Evolutionary conservation across 805 yeast genomes (phyloP), one percentile per base, ranked within the genome.

Genomic region (Lipomyces mesembrius): DNA sequence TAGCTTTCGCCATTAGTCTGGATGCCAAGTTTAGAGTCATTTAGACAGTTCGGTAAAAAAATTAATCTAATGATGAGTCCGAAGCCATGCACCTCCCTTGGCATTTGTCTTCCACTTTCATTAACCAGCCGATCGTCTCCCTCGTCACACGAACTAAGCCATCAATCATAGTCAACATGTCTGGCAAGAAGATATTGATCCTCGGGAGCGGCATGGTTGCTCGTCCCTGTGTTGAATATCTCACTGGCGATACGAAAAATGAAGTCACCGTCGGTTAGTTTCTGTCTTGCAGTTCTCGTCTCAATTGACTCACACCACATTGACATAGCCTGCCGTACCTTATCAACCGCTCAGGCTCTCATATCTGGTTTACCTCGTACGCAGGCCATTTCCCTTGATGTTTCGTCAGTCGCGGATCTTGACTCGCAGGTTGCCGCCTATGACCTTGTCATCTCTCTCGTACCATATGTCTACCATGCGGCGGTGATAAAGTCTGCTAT

Each of bases 381-480:
- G 62, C 80, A 81, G 70, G 96, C 98, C 57, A 86, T 90, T 75
- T 87, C 97, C 3, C 83, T 94, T 61, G 98, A 94, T 77, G 99
- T 94, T 71, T 85, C 87, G 68, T 88, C 93, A 76, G 88, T 84
- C 73, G 83, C 81, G 65, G 89, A 90, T 72, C 85, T 94, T 72
- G 95, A 92, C 74, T 85, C 83, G 51, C 91, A 86, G 46, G 91
- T 94, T 63, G 83, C 89, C 62, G 83, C 89, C 76, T 85, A 82
- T 74, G 98, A 94, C 76, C 82, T 95, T 69, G 93, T 91, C 67
- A 92, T 94, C 79, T 92, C 61, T n/a, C 57, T 94, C 83, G 95
- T 94, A 74, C 99, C 99, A 63, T 94, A 95, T 86, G 94, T 87
- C 74, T 92, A 86, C 83, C 99, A 94, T 79, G 97, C 92, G 54